Evolutionary conservation across 441 rosid genomes (phyloP).

Genomic region (Eutrema salsugineum): DNA sequence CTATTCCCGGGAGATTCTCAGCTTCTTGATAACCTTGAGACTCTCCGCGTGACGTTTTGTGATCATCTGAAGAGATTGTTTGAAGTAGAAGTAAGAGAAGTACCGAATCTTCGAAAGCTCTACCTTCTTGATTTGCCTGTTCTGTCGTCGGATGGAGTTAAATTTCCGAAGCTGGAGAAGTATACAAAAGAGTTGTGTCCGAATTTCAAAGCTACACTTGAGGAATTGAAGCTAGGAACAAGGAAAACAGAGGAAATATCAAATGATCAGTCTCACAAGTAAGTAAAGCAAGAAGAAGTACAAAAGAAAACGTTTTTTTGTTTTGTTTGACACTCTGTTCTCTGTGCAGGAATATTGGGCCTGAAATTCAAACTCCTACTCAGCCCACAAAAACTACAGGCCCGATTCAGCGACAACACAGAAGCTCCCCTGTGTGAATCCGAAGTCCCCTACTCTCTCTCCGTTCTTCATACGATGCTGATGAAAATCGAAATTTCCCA

Average conservation of each 20-base stretch:
- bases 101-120: constrained; percentile 28
- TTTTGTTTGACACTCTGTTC: neutral
- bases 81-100: neutral
- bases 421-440: neutral
- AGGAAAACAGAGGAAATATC: neutral
- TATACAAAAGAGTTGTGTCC: constrained; percentile 26
- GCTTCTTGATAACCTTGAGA: constrained; percentile 35
- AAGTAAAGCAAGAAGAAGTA: neutral
- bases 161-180: neutral
- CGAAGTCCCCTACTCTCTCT: neutral
- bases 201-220: constrained; percentile 10
- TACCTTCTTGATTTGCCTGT: constrained; percentile 40
- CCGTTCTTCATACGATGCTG: neutral
- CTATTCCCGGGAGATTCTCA: constrained; percentile 15
- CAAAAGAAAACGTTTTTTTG: too few relatives aligned
- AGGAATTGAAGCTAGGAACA: neutral
- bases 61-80: constrained; percentile 33
- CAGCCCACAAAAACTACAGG: neutral
- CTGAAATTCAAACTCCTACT: neutral
- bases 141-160: constrained; percentile 29
- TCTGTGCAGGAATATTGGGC: neutral
- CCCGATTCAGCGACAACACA: neutral
- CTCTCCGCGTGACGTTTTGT: constrained; percentile 41
- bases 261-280: constrained; percentile 11
- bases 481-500: neutral